These are phyloP conservation scores for Clitoria ternatea DNA, from an alignment of 306 rosid genomes.

Conservation along the genomic window DNA sequence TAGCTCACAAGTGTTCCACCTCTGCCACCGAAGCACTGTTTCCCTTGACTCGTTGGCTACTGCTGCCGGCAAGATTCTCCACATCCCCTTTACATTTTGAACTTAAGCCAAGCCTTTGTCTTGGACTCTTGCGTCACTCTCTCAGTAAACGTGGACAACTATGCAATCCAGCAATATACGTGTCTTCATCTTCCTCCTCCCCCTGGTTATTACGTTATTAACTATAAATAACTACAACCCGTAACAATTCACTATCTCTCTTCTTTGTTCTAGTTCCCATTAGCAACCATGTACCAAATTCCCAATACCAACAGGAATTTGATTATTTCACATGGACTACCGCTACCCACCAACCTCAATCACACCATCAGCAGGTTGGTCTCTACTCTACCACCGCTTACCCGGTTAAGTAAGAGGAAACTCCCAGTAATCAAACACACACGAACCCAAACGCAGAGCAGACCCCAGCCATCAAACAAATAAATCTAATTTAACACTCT, in stretches of 20 bases:
- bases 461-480: not conserved
- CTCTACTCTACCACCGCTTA: conserved; percentile 6
- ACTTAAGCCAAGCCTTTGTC: not conserved
- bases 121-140: not conserved
- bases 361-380: not conserved
- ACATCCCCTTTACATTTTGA: not conserved
- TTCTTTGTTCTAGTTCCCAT: not conserved
- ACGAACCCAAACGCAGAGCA: not conserved
- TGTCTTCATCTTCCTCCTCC: not conserved
- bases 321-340: not conserved
- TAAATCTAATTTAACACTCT: not conserved
- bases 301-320: not conserved
- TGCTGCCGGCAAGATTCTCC: not conserved
- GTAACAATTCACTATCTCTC: not conserved
- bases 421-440: not conserved
- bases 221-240: not conserved
- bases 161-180: not conserved
- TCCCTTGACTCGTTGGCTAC: not conserved
- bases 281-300: not conserved
- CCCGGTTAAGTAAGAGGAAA: not conserved
- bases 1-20: conserved; percentile 13
- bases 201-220: not conserved
- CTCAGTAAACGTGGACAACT: conserved; percentile 3
- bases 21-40: conserved; percentile 7
- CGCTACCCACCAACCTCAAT: not conserved